phyloP scores from a whole-genome alignment of 2,329 filamentous ascomycete species.

The Westerdykella aurantiaca region DNA sequence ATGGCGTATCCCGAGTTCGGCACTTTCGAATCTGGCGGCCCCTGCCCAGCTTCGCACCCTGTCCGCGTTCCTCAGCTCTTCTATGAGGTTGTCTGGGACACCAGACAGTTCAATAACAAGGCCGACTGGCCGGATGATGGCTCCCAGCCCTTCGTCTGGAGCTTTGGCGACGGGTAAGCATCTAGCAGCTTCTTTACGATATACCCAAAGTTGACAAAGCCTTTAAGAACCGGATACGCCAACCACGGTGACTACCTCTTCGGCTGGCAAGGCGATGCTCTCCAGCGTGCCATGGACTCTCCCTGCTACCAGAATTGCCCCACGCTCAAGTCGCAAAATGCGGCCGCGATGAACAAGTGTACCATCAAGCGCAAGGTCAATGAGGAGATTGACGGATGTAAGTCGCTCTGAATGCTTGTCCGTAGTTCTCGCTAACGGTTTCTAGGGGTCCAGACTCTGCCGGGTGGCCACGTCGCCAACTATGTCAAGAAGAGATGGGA shows the following conservation, averaged over 20 bases:
- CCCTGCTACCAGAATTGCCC: slow-evolving; percentile 35
- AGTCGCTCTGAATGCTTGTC: slow-evolving; percentile 1
- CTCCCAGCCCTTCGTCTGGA: slow-evolving; percentile 28
- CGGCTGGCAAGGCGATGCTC: slow-evolving; percentile 46
- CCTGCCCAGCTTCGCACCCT: slow-evolving; percentile 49
- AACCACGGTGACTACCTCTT: slow-evolving; percentile 51
- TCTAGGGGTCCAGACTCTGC: slow-evolving; percentile 11
- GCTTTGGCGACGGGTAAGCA: slow-evolving; percentile 33
- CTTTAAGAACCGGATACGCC: slow-evolving; percentile 39
- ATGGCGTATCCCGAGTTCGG: slow-evolving; percentile 20
- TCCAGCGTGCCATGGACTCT: slow-evolving; percentile 40
- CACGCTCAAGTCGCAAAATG: slow-evolving; percentile 43
- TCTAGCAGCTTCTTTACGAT: no score
- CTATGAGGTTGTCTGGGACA: slow-evolving; percentile 29
- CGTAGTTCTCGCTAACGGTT: neutral
- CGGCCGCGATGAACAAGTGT: slow-evolving; percentile 45
- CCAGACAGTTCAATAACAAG: slow-evolving; percentile 29
- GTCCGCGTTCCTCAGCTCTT: slow-evolving; percentile 20
- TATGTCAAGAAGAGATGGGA: slow-evolving; percentile 13
- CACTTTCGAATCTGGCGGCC: slow-evolving; percentile 34
- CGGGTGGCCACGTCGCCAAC: slow-evolving; percentile 13
- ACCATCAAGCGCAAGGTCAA: slow-evolving; percentile 43
- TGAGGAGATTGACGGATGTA: slow-evolving; percentile 43
- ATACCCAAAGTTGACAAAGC: neutral
- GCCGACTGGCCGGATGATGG: slow-evolving; percentile 20